phyloP scores from a whole-genome alignment of 1,284 basidiomycete species.

The Sporisorium exsertum region DNA sequence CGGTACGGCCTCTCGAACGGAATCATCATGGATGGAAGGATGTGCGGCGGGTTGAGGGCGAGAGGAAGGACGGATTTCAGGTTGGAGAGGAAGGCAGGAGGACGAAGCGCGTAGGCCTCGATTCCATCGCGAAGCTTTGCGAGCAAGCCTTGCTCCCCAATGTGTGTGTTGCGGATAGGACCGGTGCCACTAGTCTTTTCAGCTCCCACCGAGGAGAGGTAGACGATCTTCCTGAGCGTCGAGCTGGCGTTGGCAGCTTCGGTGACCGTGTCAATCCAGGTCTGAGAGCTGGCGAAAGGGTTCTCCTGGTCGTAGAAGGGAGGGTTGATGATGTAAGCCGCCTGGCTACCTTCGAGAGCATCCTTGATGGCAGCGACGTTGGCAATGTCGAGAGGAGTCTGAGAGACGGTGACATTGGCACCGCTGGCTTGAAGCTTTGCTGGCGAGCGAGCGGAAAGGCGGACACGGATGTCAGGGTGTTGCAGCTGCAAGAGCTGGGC shows the following conservation, averaged over 20 bases:
- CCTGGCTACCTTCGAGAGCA: conserved; percentile 26
- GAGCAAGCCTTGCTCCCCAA: conserved; percentile 20
- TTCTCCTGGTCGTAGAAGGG: conserved; percentile 16
- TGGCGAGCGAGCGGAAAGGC: conserved; percentile 26
- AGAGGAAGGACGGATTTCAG: conserved; percentile 17
- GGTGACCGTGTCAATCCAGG: conserved; percentile 11
- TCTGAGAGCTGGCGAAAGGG: conserved; percentile 10
- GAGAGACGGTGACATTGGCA: conserved; percentile 15
- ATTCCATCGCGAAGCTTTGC: conserved; percentile 20
- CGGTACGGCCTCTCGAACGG: conserved; percentile 24
- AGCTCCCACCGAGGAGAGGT: conserved; percentile 27
- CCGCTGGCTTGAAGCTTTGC: conserved; percentile 14
- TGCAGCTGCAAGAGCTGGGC: conserved; percentile 19
- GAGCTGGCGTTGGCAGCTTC: conserved; percentile 24
- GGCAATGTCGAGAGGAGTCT: conserved; percentile 16
- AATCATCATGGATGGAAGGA: conserved; percentile 24
- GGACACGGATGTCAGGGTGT: conserved; percentile 19
- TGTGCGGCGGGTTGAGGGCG: conserved; percentile 27
- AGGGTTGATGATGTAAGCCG: conserved; percentile 35
- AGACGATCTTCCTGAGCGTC: conserved; percentile 27
- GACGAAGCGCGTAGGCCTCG: conserved; percentile 12
- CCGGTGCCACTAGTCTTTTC: conserved; percentile 21
- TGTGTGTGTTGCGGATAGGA: conserved; percentile 14
- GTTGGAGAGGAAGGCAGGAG: conserved; percentile 24
- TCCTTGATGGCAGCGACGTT: conserved; percentile 19